Base-by-base conservation (phyloP, 768 basidiomycete species). In the Suillus sp. region DNA sequence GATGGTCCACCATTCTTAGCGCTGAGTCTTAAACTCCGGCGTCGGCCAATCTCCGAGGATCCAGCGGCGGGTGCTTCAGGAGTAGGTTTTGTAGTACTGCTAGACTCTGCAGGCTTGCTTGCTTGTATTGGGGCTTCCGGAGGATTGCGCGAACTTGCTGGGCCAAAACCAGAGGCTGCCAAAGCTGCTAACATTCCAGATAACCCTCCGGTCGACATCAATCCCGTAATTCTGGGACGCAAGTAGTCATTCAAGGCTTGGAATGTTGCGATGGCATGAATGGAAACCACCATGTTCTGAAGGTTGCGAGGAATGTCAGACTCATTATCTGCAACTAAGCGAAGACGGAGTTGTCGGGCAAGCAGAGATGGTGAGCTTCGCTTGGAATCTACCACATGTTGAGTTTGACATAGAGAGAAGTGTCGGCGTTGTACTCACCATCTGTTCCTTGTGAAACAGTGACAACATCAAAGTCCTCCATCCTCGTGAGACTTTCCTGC, bases 221-320 rank as follows among this genome's bases (percentile, higher is more conserved):
- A 72, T 0, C 93, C 92, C 7, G 93, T 81, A 37, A 97, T 89
- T 4, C 94, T 86, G 30, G 96, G 96, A 1, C 95, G 90, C 14
- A 99, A 85, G 74, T 98, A 99, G 74, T 97, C 96, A 70, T 97
- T 93, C 35, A 99, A 83, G 1, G 96, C 95, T 74, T 97, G 95
- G 84, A 99, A 95, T 1, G 95, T 98, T 1, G 97, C 96, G 65
- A 99, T 97, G 7, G 96, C 96, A 72, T 99, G 96, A 65, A 99
- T 99, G 8, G 96, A 98, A 25, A 99, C 93, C 43, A 95, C 93
- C 71, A 99, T 92, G 68, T 93, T 95, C 70, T 91, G 91, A 38
- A 93, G 79, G 71, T 85, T 90, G 61, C 90, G 87, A 20, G 97
- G 96, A 25, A 96, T 85, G 67, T 95, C 95, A 0, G 91, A 86